Evolutionary conservation across 2,329 filamentous ascomycete genomes (phyloP), one percentile per base, ranked within the genome.

Genomic region (Sclerotinia spermophila): DNA sequence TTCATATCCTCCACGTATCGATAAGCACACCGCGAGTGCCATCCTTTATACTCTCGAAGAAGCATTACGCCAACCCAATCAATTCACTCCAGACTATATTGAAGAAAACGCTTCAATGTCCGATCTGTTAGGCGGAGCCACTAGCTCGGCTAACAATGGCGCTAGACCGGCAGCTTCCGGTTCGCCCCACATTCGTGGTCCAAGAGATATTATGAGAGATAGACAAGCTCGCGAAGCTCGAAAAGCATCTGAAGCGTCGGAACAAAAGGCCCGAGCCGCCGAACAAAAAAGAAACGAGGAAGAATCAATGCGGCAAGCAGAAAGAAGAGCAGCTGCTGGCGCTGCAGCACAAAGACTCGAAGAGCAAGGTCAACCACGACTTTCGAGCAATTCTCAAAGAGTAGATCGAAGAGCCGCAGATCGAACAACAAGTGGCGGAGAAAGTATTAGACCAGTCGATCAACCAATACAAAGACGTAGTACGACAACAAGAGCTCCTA

Each of bases 101-200:
- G 96, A 99, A 85, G 92, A 97, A 84, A 91, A 92, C 86, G 92
- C 94, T 76, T 88, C 89, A 78, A 98, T 99, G 94, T 92, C 94
- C 76, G 94, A 97, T 80, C 85, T 97, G 76, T 85, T 88, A 78
- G 87, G 88, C 79, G 84, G 84, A 77, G 83, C 84, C 74, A 83
- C 85, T 76, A 81, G 86, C 87, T 78, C 87, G 87, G 78, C 87
- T 74, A 83, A 70, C 71, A 78, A 83, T 19, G 82, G 85, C 64
- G 72, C 74, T 71, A 82, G 83, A n/a, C 81, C 83, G 3, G 83
- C 86, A 45, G 81, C 81, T 68, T 84, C 84, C 38, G 84, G 85
- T 74, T 79, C 78, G 5, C 78, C 78, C 24, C 85, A 91, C 38
- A 92, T 97, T 72, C 88, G 91, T 75, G 94, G 94, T 48, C 95